A percentile compares a stretch with the other conserved stretches of the same genome.
Conservation (phyloP, 257 asterid genomes). For the Solanum arcanum region DNA sequence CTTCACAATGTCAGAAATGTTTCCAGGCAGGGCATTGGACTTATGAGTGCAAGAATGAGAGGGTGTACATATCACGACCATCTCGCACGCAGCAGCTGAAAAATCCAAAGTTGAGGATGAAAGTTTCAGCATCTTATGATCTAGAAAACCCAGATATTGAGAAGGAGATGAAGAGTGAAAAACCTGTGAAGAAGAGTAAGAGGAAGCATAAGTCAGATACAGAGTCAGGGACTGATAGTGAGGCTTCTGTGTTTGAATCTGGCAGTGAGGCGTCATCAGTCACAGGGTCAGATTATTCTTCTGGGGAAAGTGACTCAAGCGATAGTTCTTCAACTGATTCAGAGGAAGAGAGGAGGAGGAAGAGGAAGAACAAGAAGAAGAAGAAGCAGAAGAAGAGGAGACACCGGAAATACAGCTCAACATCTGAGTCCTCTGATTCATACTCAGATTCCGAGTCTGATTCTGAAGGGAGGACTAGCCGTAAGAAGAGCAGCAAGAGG, state of each 20-base stretch:
- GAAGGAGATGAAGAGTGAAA: conserved; percentile 33
- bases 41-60: conserved; percentile 83
- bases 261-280: conserved; percentile 55
- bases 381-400: conserved; percentile 47
- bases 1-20: conserved; percentile 90
- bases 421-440: conserved; percentile 74
- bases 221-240: conserved; percentile 59
- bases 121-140: conserved; percentile 46
- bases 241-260: conserved; percentile 85
- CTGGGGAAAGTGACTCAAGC: conserved; percentile 64
- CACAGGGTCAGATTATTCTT: conserved; percentile 57
- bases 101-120: conserved; percentile 86
- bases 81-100: conserved; percentile 84
- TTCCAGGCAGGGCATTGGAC: conserved; percentile 92
- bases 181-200: conserved; percentile 54
- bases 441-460: conserved; percentile 78
- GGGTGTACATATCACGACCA: conserved; percentile 84
- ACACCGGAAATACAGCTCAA: conserved; percentile 45
- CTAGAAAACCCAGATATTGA: conserved; percentile 47
- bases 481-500: conserved; percentile 56
- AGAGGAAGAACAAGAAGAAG: conserved; percentile 58
- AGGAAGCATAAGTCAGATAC: conserved; percentile 74
- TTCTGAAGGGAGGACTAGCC: conserved; percentile 59
- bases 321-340: conserved; percentile 65
- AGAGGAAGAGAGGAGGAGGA: conserved; percentile 88